These are phyloP conservation scores for Thermothelomyces thermophilus DNA, from an alignment of 2,329 filamentous ascomycete genomes.

Conservation along the genomic window DNA sequence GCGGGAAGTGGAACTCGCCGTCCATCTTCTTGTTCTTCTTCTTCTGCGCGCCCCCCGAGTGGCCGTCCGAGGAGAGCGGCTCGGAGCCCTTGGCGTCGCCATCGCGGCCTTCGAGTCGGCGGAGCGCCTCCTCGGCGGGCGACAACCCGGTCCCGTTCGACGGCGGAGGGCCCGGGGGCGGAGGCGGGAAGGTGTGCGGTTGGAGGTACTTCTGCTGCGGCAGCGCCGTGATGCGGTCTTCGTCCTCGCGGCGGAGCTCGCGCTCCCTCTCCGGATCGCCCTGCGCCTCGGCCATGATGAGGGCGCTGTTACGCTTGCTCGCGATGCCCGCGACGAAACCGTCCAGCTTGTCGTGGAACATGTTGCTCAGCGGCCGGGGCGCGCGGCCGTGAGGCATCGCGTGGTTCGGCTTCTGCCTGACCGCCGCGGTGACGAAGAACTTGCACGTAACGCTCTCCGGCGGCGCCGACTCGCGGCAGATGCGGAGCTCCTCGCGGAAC, in stretches of 20 bases:
- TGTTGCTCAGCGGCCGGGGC: slow-evolving; percentile 61
- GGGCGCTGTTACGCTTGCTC: slow-evolving; percentile 75
- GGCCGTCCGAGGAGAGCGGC: slow-evolving; percentile 27
- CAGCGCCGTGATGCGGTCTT: slow-evolving; percentile 77
- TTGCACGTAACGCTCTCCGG: slow-evolving; percentile 86
- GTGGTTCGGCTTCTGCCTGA: slow-evolving; percentile 39
- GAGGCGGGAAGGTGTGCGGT: slow-evolving; percentile 39
- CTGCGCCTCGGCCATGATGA: slow-evolving; percentile 74
- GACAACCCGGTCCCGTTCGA: slow-evolving; percentile 23
- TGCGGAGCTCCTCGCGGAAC: slow-evolving; percentile 91
- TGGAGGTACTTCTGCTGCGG: slow-evolving; percentile 62
- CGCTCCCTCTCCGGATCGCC: slow-evolving; percentile 73
- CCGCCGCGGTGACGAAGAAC: slow-evolving; percentile 84
- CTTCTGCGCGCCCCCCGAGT: slow-evolving; percentile 24
- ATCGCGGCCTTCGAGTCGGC: slow-evolving; percentile 43
- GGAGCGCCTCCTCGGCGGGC: slow-evolving; percentile 40
- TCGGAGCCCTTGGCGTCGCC: slow-evolving; percentile 35
- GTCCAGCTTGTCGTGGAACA: slow-evolving; percentile 81
- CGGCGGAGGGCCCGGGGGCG: slow-evolving; percentile 28
- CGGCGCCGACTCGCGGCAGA: slow-evolving; percentile 83
- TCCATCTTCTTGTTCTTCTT: slow-evolving; percentile 30
- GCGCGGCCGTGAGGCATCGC: slow-evolving; percentile 38
- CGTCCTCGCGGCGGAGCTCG: slow-evolving; percentile 72
- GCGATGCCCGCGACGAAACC: slow-evolving; percentile 82
- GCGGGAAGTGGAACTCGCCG: slow-evolving; percentile 53